Percentiles rank a stretch among this genome's conserved stretches.
Evolutionary conservation across 1,139 yeast genomes (phyloP).

Genomic region (Blastobotrys illinoisensis): DNA sequence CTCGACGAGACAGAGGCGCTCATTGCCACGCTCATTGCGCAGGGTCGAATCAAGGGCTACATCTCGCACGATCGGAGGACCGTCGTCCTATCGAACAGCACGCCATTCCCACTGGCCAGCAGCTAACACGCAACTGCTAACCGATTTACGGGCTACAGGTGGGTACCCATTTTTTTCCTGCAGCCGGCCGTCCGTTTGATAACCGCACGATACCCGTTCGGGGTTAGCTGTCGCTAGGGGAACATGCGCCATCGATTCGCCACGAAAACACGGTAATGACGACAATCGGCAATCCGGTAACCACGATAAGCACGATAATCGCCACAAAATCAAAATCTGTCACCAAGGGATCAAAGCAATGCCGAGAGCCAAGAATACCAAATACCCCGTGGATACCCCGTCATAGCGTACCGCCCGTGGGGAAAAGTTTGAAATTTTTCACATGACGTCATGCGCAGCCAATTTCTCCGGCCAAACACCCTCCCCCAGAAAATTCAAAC

Average conservation of each 20-base stretch:
- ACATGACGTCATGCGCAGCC: background rate
- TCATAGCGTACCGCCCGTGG: background rate
- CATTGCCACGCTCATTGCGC: conserved; percentile 60
- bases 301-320: no score
- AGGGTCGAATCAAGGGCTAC: conserved; percentile 72
- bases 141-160: background rate
- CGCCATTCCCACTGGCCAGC: conserved; percentile 54
- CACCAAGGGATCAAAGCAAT: no score
- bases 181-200: background rate
- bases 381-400: no score
- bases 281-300: no score
- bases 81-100: conserved; percentile 68
- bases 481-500: background rate
- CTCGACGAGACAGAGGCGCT: conserved; percentile 64
- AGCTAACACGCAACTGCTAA: background rate
- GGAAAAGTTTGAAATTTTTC: background rate
- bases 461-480: background rate
- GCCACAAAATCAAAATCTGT: no score
- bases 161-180: background rate
- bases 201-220: background rate
- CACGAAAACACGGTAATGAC: no score
- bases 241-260: no score
- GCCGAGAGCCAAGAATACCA: no score
- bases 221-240: background rate
- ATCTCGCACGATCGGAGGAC: conserved; percentile 70